Conservation (phyloP, 768 basidiomycete species). For the Russula virescens region DNA sequence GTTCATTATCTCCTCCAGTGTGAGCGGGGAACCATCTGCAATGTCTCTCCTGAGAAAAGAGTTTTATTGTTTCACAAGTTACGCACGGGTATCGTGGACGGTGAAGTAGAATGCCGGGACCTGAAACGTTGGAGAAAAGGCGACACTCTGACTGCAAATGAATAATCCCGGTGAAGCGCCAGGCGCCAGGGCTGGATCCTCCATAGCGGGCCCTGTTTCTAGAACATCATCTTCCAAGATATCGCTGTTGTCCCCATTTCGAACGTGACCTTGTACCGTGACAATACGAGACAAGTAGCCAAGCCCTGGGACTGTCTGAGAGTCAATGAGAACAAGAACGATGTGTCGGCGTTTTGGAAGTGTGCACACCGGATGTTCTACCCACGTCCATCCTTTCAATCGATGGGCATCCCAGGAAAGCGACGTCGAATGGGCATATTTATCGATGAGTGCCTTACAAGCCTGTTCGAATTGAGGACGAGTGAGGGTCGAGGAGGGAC, state of each 20-base stretch:
- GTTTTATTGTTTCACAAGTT: neutral
- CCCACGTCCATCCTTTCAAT: conserved; percentile 52
- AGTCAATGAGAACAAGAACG: conserved; percentile 11
- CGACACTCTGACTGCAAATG: conserved; percentile 58
- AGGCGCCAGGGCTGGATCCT: conserved; percentile 37
- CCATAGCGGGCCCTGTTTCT: conserved; percentile 21
- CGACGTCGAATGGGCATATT: conserved; percentile 21
- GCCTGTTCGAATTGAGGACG: conserved; percentile 55
- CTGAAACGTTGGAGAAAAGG: conserved; percentile 71
- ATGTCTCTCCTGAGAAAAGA: conserved; percentile 20
- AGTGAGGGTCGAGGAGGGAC: conserved; percentile 42
- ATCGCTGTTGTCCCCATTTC: neutral
- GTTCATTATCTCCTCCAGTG: conserved; percentile 48
- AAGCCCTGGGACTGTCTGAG: conserved; percentile 28
- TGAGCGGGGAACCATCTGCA: conserved; percentile 60
- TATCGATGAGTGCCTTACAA: conserved; percentile 46
- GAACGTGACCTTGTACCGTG: conserved; percentile 12
- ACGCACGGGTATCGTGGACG: conserved; percentile 63
- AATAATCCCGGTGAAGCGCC: conserved; percentile 32
- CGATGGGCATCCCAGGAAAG: neutral
- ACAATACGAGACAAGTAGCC: conserved; percentile 31
- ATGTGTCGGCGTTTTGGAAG: neutral
- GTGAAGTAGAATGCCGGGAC: conserved; percentile 85
- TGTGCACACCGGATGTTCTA: conserved; percentile 49
- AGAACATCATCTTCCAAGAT: conserved; percentile 6